Conservation (phyloP, 305 asterid species). For the Coffea humblotiana region DNA sequence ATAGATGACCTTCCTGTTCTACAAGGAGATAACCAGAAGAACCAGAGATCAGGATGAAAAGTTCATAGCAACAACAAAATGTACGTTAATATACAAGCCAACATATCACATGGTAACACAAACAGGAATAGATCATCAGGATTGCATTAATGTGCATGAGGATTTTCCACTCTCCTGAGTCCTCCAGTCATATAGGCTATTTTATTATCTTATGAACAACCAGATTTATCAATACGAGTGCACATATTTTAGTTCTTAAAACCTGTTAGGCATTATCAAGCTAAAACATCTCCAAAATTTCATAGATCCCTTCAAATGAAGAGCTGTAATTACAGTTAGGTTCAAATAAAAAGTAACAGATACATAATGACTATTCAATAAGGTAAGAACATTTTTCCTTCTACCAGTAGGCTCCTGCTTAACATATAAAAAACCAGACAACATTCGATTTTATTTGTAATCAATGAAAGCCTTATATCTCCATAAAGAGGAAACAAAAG, state of each 20-base stretch:
- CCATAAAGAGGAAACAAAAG: background rate
- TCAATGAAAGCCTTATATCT: background rate
- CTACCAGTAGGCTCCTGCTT: too few species aligned
- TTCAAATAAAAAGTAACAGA: background rate
- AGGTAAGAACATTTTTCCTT: background rate
- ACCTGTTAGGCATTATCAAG: background rate
- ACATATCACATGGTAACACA: background rate
- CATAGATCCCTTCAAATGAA: background rate
- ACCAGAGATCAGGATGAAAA: background rate
- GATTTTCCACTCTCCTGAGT: background rate
- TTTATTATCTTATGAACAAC: background rate
- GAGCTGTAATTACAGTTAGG: background rate
- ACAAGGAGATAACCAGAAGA: constrained; percentile 25
- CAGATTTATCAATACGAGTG: background rate
- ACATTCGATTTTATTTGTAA: background rate
- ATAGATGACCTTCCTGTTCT: constrained; percentile 81
- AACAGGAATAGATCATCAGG: background rate
- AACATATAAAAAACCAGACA: background rate
- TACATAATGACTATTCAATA: background rate
- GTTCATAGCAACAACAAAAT: background rate
- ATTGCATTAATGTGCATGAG: background rate
- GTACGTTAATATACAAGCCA: background rate
- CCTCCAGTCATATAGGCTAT: background rate
- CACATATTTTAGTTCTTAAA: background rate
- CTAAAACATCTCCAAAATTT: background rate